Evolutionary conservation across 2,329 filamentous ascomycete genomes (phyloP).

Genomic region (Neophaeococcomyces aloes): DNA sequence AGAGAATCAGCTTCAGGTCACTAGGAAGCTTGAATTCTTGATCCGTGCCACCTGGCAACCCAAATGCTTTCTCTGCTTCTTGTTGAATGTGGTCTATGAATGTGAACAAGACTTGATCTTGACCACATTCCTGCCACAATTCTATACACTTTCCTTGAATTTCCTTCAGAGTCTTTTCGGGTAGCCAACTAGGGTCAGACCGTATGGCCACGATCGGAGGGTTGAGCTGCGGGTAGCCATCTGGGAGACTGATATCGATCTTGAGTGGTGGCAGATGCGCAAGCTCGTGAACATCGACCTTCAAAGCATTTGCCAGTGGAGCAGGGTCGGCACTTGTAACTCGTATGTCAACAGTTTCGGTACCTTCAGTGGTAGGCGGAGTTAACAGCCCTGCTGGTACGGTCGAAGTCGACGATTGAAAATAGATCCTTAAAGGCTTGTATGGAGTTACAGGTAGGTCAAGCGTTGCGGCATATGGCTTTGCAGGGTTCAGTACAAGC

Average conservation of each 20-base stretch:
- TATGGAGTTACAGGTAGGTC: constrained; percentile 47
- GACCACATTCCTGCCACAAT: constrained; percentile 52
- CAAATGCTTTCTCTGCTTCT: constrained; percentile 46
- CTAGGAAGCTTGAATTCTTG: constrained; percentile 36
- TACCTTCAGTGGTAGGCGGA: constrained; percentile 30
- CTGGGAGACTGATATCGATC: constrained; percentile 43
- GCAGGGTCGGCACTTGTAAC: not conserved
- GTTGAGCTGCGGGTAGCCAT: constrained; percentile 44
- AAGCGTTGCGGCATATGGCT: constrained; percentile 42
- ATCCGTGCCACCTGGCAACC: constrained; percentile 31
- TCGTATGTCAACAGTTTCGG: constrained; percentile 14
- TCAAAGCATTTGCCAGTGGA: constrained; percentile 1
- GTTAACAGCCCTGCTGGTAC: constrained; percentile 28
- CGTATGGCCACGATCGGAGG: constrained; percentile 41
- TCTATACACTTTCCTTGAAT: constrained; percentile 38
- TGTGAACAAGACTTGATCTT: constrained; percentile 45
- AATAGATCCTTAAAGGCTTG: constrained; percentile 40
- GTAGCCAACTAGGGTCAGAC: constrained; percentile 45
- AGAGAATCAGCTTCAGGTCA: constrained; percentile 54
- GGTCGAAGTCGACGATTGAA: constrained; percentile 27
- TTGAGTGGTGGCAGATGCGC: constrained; percentile 47
- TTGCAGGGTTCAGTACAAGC: constrained; percentile 38
- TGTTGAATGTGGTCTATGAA: constrained; percentile 53
- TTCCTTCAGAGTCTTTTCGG: constrained; percentile 32
- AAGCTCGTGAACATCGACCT: constrained; percentile 30